These are phyloP conservation scores for Saccharomyces hybrid DNA, from an alignment of 1,139 yeast species.

Conservation along the genomic window DNA sequence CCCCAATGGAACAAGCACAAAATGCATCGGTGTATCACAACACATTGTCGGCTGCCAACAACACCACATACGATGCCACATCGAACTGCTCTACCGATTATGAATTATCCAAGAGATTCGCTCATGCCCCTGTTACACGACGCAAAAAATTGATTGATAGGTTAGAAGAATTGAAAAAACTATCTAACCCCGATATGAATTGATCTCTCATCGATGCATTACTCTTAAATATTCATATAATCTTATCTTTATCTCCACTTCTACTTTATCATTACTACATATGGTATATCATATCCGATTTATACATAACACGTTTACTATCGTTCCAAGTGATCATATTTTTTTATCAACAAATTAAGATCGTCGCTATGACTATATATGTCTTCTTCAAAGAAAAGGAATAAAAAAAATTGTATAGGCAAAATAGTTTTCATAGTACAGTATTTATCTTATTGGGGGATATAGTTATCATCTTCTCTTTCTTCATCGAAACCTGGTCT, in stretches of 20 bases:
- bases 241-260: neutral
- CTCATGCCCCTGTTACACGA: conserved; percentile 27
- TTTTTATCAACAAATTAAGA: neutral
- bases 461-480: conserved; percentile 17
- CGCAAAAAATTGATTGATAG: conserved; percentile 37
- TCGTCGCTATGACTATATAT: neutral
- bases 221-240: neutral
- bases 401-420: neutral
- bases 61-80: conserved; percentile 10
- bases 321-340: neutral
- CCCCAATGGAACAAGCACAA: conserved; percentile 13
- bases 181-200: conserved; percentile 7
- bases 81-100: conserved; percentile 15
- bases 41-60: conserved; percentile 4
- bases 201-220: conserved; percentile 1
- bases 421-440: neutral
- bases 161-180: conserved; percentile 30
- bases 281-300: neutral
- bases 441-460: conserved; percentile 13
- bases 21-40: conserved; percentile 4
- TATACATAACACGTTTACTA: neutral
- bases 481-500: conserved; percentile 8
- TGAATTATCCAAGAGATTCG: conserved; percentile 22
- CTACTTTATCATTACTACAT: neutral
- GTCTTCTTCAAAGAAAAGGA: too few relatives aligned